Evolutionary conservation across 192 early-diverging fungal genomes (phyloP).

Genomic region (Coemansia umbellata): DNA sequence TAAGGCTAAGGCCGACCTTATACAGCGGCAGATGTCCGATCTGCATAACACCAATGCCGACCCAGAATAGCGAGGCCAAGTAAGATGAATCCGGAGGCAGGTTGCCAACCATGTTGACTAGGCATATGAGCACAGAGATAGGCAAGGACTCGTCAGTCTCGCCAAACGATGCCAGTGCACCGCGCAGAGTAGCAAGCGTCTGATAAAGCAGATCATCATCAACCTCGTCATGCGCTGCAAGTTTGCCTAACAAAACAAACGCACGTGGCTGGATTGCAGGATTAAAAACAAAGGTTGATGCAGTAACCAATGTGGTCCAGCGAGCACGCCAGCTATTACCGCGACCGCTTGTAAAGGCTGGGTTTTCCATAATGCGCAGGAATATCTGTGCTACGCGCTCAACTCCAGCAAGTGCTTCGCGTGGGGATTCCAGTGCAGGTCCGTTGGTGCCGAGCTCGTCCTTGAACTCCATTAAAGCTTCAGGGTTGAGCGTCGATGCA

Average conservation of each 20-base stretch:
- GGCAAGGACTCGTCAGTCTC: slow-evolving; percentile 78
- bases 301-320: slow-evolving; percentile 89
- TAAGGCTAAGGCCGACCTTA: slow-evolving; percentile 62
- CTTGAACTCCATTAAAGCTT: slow-evolving; percentile 50
- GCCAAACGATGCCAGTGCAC: slow-evolving; percentile 79
- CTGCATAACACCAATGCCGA: slow-evolving; percentile 81
- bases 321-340: slow-evolving; percentile 80
- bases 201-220: slow-evolving; percentile 94
- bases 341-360: slow-evolving; percentile 56
- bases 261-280: slow-evolving; percentile 91
- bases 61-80: slow-evolving; percentile 85
- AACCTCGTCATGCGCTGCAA: slow-evolving; percentile 78
- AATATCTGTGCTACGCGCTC: slow-evolving; percentile 59
- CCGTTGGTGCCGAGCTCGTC: slow-evolving; percentile 28
- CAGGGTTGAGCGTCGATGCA: slow-evolving; percentile 49
- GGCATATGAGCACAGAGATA: slow-evolving; percentile 81
- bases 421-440: slow-evolving; percentile 30
- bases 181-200: slow-evolving; percentile 83
- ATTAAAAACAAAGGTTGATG: slow-evolving; percentile 92
- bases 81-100: slow-evolving; percentile 80
- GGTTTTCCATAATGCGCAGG: slow-evolving; percentile 53
- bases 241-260: slow-evolving; percentile 84
- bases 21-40: slow-evolving; percentile 82
- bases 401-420: slow-evolving; percentile 48
- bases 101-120: slow-evolving; percentile 85